These are phyloP conservation scores for Ophiostoma novo-ulmi DNA, from an alignment of 2,329 filamentous ascomycete species.

Conservation along the genomic window DNA sequence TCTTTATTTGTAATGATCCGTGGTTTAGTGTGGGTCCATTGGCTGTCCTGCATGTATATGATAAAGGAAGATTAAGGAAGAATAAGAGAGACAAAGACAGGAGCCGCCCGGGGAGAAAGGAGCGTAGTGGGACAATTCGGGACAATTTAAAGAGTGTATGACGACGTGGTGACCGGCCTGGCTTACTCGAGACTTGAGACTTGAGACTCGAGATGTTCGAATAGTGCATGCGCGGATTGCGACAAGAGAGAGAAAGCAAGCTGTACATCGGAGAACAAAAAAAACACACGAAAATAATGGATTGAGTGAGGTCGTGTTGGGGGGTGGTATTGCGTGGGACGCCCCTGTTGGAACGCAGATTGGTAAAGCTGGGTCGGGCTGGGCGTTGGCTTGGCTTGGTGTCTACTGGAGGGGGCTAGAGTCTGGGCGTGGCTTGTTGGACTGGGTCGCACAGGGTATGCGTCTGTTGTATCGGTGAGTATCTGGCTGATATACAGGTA, in stretches of 20 bases:
- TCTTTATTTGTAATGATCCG: background rate
- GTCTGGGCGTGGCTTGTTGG: background rate
- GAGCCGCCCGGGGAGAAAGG: background rate
- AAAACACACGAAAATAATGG: background rate
- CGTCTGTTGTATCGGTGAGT: too few relatives aligned
- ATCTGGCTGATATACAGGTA: too few relatives aligned
- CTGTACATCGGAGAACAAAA: background rate
- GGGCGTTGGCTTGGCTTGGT: background rate
- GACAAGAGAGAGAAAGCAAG: background rate
- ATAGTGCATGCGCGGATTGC: background rate
- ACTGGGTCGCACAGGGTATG: background rate
- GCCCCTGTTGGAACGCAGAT: conserved; percentile 4
- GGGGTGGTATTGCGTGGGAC: conserved; percentile 7
- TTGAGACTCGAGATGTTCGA: background rate
- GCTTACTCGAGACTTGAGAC: background rate
- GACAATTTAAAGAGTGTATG: background rate
- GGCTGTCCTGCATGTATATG: background rate
- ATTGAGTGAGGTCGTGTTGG: conserved; percentile 5
- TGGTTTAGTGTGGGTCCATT: background rate
- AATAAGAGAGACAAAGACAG: background rate
- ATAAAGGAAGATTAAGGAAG: too few relatives aligned
- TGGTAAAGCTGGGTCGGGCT: background rate
- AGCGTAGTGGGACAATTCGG: background rate
- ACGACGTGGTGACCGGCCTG: background rate
- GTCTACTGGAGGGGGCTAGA: background rate